Percentiles rank a stretch among this genome's conserved stretches.
phyloP scores from a whole-genome alignment of 768 basidiomycete genomes.

The Pleurotus cornucopiae region DNA sequence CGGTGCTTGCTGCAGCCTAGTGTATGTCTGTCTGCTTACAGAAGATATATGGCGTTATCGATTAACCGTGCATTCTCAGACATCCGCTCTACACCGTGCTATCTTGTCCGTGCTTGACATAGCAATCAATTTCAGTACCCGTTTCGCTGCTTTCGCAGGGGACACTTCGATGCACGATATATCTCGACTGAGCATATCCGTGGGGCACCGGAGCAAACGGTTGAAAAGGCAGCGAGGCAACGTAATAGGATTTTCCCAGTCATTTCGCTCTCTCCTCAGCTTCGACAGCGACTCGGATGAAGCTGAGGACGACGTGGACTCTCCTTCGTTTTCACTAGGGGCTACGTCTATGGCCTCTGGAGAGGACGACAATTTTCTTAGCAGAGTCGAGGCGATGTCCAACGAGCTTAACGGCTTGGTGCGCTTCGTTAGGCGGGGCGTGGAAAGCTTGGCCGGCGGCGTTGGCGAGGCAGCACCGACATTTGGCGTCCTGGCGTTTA shows the following conservation, averaged over 20 bases:
- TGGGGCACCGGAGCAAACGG: conserved; percentile 62
- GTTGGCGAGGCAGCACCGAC: conserved; percentile 54
- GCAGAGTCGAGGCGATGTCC: conserved; percentile 58
- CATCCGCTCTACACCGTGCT: conserved; percentile 57
- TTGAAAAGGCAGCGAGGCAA: conserved; percentile 51
- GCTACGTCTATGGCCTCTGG: conserved; percentile 29
- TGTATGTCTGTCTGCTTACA: conserved; percentile 26
- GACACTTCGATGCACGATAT: conserved; percentile 59
- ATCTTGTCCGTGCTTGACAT: conserved; percentile 72
- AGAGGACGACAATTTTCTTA: conserved; percentile 41
- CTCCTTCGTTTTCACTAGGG: conserved; percentile 36
- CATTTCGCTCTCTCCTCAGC: conserved; percentile 27
- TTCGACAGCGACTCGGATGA: conserved; percentile 47
- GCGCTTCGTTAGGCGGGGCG: conserved; percentile 61
- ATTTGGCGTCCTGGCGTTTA: conserved; percentile 72
- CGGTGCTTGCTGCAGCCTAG: conserved; percentile 63
- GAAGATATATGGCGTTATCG: conserved; percentile 6
- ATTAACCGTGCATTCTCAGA: conserved; percentile 33
- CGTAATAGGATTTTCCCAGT: conserved; percentile 57
- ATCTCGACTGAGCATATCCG: conserved; percentile 43
- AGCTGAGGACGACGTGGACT: conserved; percentile 24
- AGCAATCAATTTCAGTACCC: conserved; percentile 63
- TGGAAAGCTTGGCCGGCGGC: conserved; percentile 65
- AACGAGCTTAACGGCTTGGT: conserved; percentile 69
- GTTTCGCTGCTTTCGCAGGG: conserved; percentile 57